These are phyloP conservation scores for Hanseniaspora valbyensis DNA, from an alignment of 805 yeast genomes.

Conservation along the genomic window DNA sequence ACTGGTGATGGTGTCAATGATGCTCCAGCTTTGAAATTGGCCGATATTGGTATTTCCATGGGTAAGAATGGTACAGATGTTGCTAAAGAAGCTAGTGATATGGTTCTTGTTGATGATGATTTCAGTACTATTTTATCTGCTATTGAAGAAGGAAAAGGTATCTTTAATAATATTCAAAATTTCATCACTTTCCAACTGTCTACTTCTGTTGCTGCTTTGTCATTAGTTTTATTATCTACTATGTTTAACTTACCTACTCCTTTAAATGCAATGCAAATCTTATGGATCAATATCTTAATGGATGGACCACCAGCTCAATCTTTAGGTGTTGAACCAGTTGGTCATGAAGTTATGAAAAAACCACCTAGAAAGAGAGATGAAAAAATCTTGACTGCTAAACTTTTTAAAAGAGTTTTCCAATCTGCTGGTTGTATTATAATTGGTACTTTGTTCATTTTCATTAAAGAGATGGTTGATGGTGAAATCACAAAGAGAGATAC, in stretches of 20 bases:
- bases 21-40: constrained; percentile 94
- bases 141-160: constrained; percentile 95
- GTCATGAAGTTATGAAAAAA: constrained; percentile 84
- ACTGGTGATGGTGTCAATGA: constrained; percentile 99
- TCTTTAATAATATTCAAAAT: constrained; percentile 88
- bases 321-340: constrained; percentile 94
- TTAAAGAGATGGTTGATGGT: constrained; percentile 73
- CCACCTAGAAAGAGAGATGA: constrained; percentile 92
- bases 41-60: constrained; percentile 94
- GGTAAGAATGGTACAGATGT: constrained; percentile 93
- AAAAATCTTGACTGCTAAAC: constrained; percentile 60
- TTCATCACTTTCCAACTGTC: constrained; percentile 92
- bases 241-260: constrained; percentile 85
- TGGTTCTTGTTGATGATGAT: constrained; percentile 95
- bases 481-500: constrained; percentile 88
- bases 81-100: constrained; percentile 96
- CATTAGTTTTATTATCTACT: constrained; percentile 79
- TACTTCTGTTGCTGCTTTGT: constrained; percentile 88
- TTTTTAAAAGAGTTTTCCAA: constrained; percentile 61
- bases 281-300: constrained; percentile 96
- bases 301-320: constrained; percentile 99
- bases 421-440: constrained; percentile 65
- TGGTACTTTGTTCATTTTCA: constrained; percentile 82
- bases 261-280: constrained; percentile 92
- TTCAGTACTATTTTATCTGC: constrained; percentile 89